Percentiles rank a stretch among this genome's conserved stretches.
Evolutionary conservation across 2,329 filamentous ascomycete genomes (phyloP).

Genomic region (Aspergillus carbonarius): DNA sequence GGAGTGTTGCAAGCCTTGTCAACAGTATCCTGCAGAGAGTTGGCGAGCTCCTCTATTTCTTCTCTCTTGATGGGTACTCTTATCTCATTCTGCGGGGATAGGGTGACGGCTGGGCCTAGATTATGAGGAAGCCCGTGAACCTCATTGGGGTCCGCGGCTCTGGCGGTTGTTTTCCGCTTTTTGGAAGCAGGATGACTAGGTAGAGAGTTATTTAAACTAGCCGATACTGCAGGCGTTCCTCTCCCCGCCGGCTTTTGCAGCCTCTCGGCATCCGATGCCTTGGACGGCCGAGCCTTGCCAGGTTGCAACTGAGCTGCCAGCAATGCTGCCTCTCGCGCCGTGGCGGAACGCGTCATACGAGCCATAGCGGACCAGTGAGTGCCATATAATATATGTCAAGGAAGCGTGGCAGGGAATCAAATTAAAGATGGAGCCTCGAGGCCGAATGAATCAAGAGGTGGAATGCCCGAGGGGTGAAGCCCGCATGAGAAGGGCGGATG

Average conservation of each 20-base stretch:
- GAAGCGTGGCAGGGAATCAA: not conserved
- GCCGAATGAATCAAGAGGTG: too few species aligned
- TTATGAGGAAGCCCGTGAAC: constrained; percentile 57
- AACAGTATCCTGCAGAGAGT: constrained; percentile 18
- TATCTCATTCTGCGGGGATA: not conserved
- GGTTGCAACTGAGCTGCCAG: constrained; percentile 13
- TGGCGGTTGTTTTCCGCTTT: constrained; percentile 25
- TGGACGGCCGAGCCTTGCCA: too few species aligned
- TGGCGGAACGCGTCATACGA: constrained; percentile 31
- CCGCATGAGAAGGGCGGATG: not conserved
- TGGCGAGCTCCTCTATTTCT: constrained; percentile 4
- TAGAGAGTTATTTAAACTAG: not conserved
- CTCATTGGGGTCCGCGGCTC: constrained; percentile 6
- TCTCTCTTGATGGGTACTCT: not conserved
- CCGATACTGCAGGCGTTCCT: not conserved
- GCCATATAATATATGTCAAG: not conserved
- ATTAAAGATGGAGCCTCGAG: too few species aligned
- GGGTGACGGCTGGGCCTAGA: constrained; percentile 41
- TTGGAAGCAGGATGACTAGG: constrained; percentile 30
- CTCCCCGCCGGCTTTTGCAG: not conserved
- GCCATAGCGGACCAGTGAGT: constrained; percentile 15
- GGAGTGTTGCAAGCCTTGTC: constrained; percentile 21
- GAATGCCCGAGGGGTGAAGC: too few species aligned
- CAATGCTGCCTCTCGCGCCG: constrained; percentile 23
- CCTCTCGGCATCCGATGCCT: not conserved